Evolutionary conservation across 139 green algal species (phyloP).

Genomic region (Edaphochlamys debaryana): DNA sequence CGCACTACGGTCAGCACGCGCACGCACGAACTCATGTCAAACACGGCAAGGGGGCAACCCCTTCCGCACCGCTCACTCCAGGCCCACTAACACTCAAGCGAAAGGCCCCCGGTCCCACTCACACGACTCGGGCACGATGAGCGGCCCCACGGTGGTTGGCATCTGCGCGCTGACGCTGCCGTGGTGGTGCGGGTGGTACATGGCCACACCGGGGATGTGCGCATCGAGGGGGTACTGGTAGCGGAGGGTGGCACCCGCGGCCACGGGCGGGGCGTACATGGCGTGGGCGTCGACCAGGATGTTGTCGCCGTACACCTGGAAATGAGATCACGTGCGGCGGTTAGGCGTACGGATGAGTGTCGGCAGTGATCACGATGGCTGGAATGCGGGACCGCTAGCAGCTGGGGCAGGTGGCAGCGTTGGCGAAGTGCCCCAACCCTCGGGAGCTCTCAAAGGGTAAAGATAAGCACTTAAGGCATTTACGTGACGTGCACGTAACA

Average conservation of each 20-base stretch:
- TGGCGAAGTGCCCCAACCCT: too few species aligned
- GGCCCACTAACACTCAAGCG: too few species aligned
- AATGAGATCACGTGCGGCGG: background rate
- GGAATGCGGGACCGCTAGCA: background rate
- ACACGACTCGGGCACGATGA: slow-evolving; percentile 12
- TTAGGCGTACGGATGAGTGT: background rate
- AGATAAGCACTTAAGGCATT: background rate
- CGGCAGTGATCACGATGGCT: too few species aligned
- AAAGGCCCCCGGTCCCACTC: background rate
- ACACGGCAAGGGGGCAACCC: too few species aligned
- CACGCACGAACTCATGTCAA: too few species aligned
- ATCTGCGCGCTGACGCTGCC: slow-evolving; percentile 17
- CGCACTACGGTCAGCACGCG: too few species aligned
- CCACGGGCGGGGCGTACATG: background rate
- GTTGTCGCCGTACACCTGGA: slow-evolving; percentile 2
- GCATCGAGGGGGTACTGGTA: slow-evolving; percentile 21
- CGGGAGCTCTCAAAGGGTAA: too few species aligned
- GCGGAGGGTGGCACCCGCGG: background rate
- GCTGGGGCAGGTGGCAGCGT: background rate
- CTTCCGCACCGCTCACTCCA: background rate
- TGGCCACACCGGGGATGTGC: background rate
- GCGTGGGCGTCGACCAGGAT: background rate
- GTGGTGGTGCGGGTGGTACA: slow-evolving; percentile 36
- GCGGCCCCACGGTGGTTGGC: background rate
- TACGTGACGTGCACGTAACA: too few species aligned